Evolutionary conservation across 805 yeast genomes (phyloP).

Genomic region (Candida maris): DNA sequence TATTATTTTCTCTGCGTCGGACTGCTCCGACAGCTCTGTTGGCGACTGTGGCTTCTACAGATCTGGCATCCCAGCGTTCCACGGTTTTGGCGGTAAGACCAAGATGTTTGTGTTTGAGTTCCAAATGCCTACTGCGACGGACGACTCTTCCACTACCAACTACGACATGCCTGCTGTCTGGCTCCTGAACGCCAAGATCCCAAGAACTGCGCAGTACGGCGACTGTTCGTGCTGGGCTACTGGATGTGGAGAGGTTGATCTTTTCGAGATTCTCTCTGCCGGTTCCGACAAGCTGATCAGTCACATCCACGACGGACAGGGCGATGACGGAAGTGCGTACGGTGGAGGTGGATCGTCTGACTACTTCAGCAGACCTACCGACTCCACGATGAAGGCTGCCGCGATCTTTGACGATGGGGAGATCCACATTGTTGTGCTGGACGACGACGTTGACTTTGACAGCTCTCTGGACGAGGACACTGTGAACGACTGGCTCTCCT

Average conservation of each 20-base stretch:
- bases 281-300: slow-evolving; percentile 75
- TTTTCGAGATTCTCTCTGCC: slow-evolving; percentile 79
- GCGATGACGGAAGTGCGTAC: slow-evolving; percentile 44
- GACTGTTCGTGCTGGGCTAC: slow-evolving; percentile 80
- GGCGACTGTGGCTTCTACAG: slow-evolving; percentile 84
- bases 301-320: slow-evolving; percentile 84
- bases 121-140: slow-evolving; percentile 72
- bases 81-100: slow-evolving; percentile 81
- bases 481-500: slow-evolving; percentile 56
- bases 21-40: slow-evolving; percentile 47
- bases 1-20: slow-evolving; percentile 72
- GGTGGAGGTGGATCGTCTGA: slow-evolving; percentile 87
- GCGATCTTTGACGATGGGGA: slow-evolving; percentile 64
- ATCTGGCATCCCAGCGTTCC: slow-evolving; percentile 84
- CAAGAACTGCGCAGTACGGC: slow-evolving; percentile 96
- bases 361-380: slow-evolving; percentile 83
- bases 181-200: slow-evolving; percentile 92
- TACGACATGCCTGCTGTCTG: slow-evolving; percentile 98
- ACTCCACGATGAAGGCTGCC: slow-evolving; percentile 80
- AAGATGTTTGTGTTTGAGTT: slow-evolving; percentile 94
- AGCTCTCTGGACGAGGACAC: slow-evolving; percentile 51
- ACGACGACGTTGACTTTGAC: slow-evolving; percentile 47
- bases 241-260: slow-evolving; percentile 97
- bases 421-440: slow-evolving; percentile 60
- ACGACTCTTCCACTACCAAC: slow-evolving; percentile 50